phyloP scores from a whole-genome alignment of 495 filamentous ascomycete genomes.

The Saxophila tyrrhenica region DNA sequence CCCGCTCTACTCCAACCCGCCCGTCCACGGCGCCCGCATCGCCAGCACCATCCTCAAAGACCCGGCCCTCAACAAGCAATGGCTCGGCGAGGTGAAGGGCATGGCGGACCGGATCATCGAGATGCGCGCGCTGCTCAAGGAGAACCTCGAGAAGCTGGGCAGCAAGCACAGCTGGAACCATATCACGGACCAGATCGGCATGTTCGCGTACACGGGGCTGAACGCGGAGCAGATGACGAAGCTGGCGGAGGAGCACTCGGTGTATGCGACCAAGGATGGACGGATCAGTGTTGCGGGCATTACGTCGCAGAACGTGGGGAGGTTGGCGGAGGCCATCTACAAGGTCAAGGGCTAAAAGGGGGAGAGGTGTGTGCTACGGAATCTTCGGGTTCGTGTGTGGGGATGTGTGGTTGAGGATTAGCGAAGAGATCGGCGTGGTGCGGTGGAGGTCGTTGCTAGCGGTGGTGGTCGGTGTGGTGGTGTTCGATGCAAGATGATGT shows the following conservation, averaged over 20 bases:
- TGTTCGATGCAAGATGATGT: conserved; percentile 3
- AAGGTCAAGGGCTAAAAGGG: conserved; percentile 61
- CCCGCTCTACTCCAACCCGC: conserved; percentile 96
- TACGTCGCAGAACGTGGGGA: conserved; percentile 81
- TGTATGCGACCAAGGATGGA: conserved; percentile 95
- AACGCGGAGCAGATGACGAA: conserved; percentile 84
- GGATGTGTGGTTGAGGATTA: neutral
- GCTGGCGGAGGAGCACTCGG: conserved; percentile 93
- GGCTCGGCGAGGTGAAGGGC: conserved; percentile 91
- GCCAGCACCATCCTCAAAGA: conserved; percentile 89
- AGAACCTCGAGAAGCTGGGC: conserved; percentile 85
- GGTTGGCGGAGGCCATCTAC: conserved; percentile 89
- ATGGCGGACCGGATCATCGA: conserved; percentile 99
- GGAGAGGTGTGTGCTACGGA: neutral
- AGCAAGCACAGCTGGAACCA: conserved; percentile 96
- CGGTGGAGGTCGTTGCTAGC: neutral
- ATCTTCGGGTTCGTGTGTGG: neutral
- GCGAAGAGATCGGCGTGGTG: neutral
- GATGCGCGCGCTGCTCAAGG: conserved; percentile 87
- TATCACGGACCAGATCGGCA: conserved; percentile 96
- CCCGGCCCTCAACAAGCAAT: conserved; percentile 75
- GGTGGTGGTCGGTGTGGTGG: no score
- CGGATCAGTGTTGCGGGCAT: conserved; percentile 96
- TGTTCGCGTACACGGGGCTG: conserved; percentile 97
- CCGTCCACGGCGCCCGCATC: conserved; percentile 89